Base-by-base conservation (phyloP, 2,329 filamentous ascomycete species). In the Bipolaris zeicola region DNA sequence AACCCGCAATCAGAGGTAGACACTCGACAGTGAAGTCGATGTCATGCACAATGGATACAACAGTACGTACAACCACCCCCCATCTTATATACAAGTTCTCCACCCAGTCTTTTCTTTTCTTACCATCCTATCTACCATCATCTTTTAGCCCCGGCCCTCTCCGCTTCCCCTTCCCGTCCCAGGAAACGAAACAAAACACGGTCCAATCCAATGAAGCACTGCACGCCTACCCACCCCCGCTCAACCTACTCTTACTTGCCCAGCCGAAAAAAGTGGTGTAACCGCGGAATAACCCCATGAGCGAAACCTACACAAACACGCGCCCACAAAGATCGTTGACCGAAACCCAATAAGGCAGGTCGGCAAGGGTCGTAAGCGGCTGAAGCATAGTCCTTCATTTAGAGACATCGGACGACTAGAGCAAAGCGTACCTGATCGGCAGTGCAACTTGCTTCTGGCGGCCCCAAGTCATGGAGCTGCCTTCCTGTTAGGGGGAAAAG, bases 291-390 rank as follows among this genome's bases (percentile, higher is more conserved):
- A 28, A 28, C 26, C 26, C 26, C 26, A 28, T 28, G 7, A 28
- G 26, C 26, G 22, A 28, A 28, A 26, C 57, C 50, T 38, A 41
- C 43, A 22, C 39, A 37, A 31, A 36, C 41, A 37, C 50, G 60
- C 45, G 50, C 24, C 36, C 54, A 57, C 65, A 58, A 53, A 52
- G 62, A 26, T 52, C 51, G 62, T 62, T 61, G 52, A 63, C 49
- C 58, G 41, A 52, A 24, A 57, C 69, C 65, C 39, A 49, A 71
- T 58, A 16, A 52, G 68, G 69, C 65, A 73, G 70, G 69, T 73
- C 54, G 47, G 51, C 37, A 28, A 28, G 26, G 8, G 8, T 36
- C 36, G 37, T 16, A 69, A 65, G 66, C 45, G 33, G 44, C 52
- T 39, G 50, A 41, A 47, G 55, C 52, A 13, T 18, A 58, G 66